phyloP scores from a whole-genome alignment of 1,139 yeast species.

The Petasospora rhodanensis region DNA sequence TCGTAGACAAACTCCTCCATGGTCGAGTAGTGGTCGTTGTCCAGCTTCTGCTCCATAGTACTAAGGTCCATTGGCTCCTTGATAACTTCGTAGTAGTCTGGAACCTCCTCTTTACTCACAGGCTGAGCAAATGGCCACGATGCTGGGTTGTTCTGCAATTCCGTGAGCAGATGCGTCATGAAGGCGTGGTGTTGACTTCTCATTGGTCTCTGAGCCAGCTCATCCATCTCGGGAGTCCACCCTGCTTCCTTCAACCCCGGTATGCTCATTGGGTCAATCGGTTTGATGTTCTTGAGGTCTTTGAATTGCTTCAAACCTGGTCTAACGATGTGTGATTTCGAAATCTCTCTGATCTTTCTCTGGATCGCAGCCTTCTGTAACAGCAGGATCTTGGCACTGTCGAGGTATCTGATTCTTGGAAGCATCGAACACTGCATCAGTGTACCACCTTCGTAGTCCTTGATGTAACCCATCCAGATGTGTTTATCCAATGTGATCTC shows the following conservation, averaged over 20 bases:
- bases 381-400: constrained; percentile 77
- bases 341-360: constrained; percentile 73
- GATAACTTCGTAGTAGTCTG: constrained; percentile 93
- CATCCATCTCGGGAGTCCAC: constrained; percentile 98
- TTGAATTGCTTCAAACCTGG: constrained; percentile 77
- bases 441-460: constrained; percentile 98
- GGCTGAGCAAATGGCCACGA: constrained; percentile 99
- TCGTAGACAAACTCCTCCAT: constrained; percentile 93
- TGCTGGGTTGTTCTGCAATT: constrained; percentile 88
- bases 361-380: constrained; percentile 90
- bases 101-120: constrained; percentile 89
- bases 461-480: constrained; percentile 97
- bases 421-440: constrained; percentile 96
- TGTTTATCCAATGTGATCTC: constrained; percentile 82
- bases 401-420: constrained; percentile 82
- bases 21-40: constrained; percentile 83
- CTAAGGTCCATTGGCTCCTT: constrained; percentile 99
- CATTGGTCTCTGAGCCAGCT: constrained; percentile 89
- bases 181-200: constrained; percentile 93
- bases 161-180: constrained; percentile 84
- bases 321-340: constrained; percentile 74
- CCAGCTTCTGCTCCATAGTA: constrained; percentile 92
- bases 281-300: constrained; percentile 44
- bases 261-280: constrained; percentile 67
- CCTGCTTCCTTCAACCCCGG: constrained; percentile 93